These are phyloP conservation scores for Pinus tabuliformis DNA, from an alignment of 75 land plant genomes.

Conservation along the genomic window DNA sequence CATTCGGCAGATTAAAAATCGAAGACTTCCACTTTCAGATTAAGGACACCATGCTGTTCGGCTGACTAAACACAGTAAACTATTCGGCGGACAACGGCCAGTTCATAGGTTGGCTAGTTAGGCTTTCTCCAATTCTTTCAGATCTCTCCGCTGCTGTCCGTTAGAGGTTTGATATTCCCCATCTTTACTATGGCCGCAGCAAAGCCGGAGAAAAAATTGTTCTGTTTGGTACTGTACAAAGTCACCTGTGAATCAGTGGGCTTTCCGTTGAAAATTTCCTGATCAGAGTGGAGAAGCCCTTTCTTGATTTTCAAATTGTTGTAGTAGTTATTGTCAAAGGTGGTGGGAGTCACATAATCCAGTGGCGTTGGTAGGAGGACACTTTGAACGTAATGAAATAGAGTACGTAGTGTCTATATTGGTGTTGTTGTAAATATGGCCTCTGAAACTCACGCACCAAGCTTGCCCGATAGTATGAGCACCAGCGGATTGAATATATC, in stretches of 20 bases:
- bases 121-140: conserved; percentile 1
- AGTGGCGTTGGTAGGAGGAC: conserved; percentile 25
- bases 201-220: conserved; percentile 10
- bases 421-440: conserved; percentile 25
- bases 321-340: conserved; percentile 50
- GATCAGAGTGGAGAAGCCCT: conserved; percentile 62
- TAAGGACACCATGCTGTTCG: too few species aligned
- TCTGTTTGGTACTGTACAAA: neutral
- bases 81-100: too few species aligned
- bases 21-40: too few species aligned
- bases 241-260: conserved; percentile 6
- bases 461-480: conserved; percentile 48
- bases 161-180: conserved; percentile 14
- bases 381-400: conserved; percentile 4
- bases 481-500: conserved; percentile 14
- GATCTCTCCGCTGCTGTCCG: conserved; percentile 7
- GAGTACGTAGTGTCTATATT: conserved; percentile 9
- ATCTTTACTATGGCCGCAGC: conserved; percentile 13
- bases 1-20: too few species aligned
- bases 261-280: conserved; percentile 20
- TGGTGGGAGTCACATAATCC: conserved; percentile 32
- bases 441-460: conserved; percentile 24
- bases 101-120: neutral
- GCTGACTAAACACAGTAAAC: too few species aligned
- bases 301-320: conserved; percentile 25